These are phyloP conservation scores for Beauveria bassiana DNA, from an alignment of 2,329 filamentous ascomycete species.

Conservation along the genomic window DNA sequence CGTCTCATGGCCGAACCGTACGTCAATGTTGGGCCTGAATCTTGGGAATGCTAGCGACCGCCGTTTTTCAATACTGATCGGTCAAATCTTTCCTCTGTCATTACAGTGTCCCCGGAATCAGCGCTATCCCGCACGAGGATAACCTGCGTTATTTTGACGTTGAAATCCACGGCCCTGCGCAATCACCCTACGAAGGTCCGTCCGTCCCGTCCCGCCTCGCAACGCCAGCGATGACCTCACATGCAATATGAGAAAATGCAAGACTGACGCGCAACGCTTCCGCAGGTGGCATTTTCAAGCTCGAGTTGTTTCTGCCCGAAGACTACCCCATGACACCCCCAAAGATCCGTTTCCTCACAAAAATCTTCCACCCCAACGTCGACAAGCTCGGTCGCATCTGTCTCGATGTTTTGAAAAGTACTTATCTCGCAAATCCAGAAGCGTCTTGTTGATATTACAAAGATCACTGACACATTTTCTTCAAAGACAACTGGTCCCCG, in stretches of 20 bases:
- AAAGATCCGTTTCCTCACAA: constrained; percentile 96
- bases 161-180: constrained; percentile 83
- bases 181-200: constrained; percentile 90
- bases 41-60: not conserved
- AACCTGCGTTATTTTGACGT: constrained; percentile 98
- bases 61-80: not conserved
- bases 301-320: constrained; percentile 94
- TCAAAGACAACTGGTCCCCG: constrained; percentile 91
- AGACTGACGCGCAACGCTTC: not conserved
- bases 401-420: constrained; percentile 94
- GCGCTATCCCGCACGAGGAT: constrained; percentile 89
- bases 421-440: constrained; percentile 19
- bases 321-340: constrained; percentile 99
- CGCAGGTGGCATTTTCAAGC: constrained; percentile 77
- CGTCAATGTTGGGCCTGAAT: constrained; percentile 26
- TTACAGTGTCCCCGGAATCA: constrained; percentile 85
- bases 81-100: not conserved
- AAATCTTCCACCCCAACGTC: constrained; percentile 99
- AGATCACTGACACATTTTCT: not conserved
- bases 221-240: not conserved
- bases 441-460: not conserved
- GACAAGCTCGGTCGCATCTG: constrained; percentile 97
- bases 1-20: constrained; percentile 94
- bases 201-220: constrained; percentile 17
- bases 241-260: not conserved